Base-by-base conservation (phyloP, 768 basidiomycete species). In the Rhodotorula kratochvilovae region DNA sequence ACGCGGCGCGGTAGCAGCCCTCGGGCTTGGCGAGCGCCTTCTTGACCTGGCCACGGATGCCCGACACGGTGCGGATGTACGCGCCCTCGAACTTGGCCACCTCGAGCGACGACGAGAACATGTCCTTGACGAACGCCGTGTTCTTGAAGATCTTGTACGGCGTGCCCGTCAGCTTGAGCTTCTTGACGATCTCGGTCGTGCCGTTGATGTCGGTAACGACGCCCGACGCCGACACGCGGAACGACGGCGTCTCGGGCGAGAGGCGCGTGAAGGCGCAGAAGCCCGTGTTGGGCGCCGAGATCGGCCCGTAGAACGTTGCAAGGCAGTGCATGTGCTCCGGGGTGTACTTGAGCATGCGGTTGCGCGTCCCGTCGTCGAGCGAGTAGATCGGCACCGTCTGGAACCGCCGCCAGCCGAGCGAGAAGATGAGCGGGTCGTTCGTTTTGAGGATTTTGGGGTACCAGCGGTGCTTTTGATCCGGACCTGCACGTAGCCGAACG, bases 271-370 rank as follows among this genome's bases (percentile, higher is more conserved):
- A 98, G 4, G 95, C 90, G 80, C 96, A 98, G 82, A 99, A 94
- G 43, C 94, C 93, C 0, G 92, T 96, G 81, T 96, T 96, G 31
- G 94, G 95, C 0, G 91, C 83, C 5, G 92, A 83, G 31, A 92
- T 88, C 13, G 96, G 95, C 1, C 92, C 95, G 78, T 94, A 99
- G 81, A 98, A 96, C 5, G 94, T 96, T 5, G 94, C 95, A 78
- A 89, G 95, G 78, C 96, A 99, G 79, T 99, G 96, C 96, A 95
- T 97, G 78, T 99, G 96, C 81, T 99, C 96, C 1, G 96, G 96
- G 1, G 96, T 97, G 80, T 99, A 99, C 82, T 99, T 99, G 82
- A 99, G 89, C 89, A 98, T 90, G 46, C 96, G 91, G 88, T 97
- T 96, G 27, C 96, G 90, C 76, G 97, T 95, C 7, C 78, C 77